Conservation (phyloP, 345 rosid genomes). For the Nasturtium officinale region DNA sequence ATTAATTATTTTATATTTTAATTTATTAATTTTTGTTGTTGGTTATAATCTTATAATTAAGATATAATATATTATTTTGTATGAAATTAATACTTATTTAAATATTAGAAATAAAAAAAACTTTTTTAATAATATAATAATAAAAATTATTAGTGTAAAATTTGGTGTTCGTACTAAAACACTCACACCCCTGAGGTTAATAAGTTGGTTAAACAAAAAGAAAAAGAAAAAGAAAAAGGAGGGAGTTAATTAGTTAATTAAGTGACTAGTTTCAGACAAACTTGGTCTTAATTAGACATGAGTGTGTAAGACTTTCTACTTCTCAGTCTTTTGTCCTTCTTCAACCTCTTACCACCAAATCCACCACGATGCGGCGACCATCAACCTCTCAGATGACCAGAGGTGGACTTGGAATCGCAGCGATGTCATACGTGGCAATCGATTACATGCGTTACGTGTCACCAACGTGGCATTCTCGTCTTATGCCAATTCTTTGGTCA, state of each 20-base stretch:
- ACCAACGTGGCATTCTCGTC: conserved; percentile 77
- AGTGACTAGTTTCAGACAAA: conserved; percentile 14
- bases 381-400: conserved; percentile 35
- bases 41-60: no score
- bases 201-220: no score
- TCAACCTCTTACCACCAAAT: conserved; percentile 20
- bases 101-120: no score
- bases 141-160: no score
- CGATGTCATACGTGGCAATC: conserved; percentile 73
- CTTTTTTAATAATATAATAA: no score
- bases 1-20: no score
- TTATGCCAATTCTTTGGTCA: conserved; percentile 84
- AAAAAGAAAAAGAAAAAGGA: no score
- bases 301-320: background rate
- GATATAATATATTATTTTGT: no score
- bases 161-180: no score
- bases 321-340: conserved; percentile 10
- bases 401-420: conserved; percentile 81
- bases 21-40: no score
- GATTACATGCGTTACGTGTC: conserved; percentile 85
- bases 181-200: no score
- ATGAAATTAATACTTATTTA: no score
- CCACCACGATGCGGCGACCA: conserved; percentile 48
- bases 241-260: background rate
- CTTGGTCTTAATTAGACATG: background rate